These are phyloP conservation scores for Schizochytrium sp. DNA, from an alignment of 108 stramenopile species.

Conservation along the genomic window DNA sequence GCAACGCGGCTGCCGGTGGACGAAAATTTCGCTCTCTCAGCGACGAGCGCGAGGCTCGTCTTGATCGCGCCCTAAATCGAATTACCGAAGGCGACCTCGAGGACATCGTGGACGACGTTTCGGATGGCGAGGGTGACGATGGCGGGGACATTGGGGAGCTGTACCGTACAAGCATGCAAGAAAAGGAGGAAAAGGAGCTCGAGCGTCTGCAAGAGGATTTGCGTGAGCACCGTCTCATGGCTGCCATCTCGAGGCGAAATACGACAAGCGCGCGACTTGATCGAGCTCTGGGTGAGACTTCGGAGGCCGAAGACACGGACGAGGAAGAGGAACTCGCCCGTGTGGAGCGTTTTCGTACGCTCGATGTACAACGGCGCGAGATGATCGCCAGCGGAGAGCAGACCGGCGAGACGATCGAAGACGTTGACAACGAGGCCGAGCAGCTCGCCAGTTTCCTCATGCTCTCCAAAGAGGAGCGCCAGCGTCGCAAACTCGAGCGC, in stretches of 20 bases:
- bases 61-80: neutral
- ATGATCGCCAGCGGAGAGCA: neutral
- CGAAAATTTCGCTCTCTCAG: neutral
- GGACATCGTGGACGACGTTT: neutral
- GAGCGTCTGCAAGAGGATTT: neutral
- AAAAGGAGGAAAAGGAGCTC: neutral
- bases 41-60: neutral
- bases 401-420: neutral
- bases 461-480: neutral
- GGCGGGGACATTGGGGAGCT: neutral
- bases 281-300: neutral
- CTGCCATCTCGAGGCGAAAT: neutral
- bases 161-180: neutral
- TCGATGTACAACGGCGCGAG: conserved; percentile 1
- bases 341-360: neutral
- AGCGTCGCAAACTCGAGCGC: neutral
- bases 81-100: neutral
- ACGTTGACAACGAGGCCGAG: neutral
- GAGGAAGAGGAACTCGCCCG: neutral
- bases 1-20: neutral
- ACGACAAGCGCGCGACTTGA: neutral
- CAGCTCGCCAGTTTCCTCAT: neutral
- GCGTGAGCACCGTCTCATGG: neutral
- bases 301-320: conserved; percentile 6
- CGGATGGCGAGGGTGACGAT: neutral